Evolutionary conservation across 2,329 filamentous ascomycete genomes (phyloP), one percentile per base, ranked within the genome.

Genomic region (Arthrobotrys iridis): DNA sequence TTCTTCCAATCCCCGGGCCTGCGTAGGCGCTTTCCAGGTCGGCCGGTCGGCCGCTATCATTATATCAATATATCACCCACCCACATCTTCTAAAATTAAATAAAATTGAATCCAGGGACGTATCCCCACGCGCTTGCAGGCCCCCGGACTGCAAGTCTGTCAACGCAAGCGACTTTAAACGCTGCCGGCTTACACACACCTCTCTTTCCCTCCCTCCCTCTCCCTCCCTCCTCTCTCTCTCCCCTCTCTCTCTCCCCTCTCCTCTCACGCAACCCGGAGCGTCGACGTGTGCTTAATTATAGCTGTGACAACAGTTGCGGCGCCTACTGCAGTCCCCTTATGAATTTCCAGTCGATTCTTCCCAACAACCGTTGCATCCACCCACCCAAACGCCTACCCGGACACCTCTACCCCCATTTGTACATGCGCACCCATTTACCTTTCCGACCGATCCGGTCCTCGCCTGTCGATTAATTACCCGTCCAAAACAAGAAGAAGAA

Each of bases 251-350:
- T 1, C 40, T 20, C 40, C 2, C 40, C 1, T 15, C 4, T 28
- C 3, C 26, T 18, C 28, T 20, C 48, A 15, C 48, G n/a, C n/a
- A 35, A 40, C 33, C 22, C 6, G 10, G 4, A 58, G 30, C 3
- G 18, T 7, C 52, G 10, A 10, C 33, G n/a, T 30, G 48, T 55
- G 28, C 28, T 48, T 64, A 50, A 72, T 64, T 57, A 66, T 74
- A 73, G 70, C 40, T 74, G 70, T 62, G 46, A 74, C 70, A 63
- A 26, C 8, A 52, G 13, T 62, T 74, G 62, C 45, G 62, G 57
- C 70, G 60, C 59, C 60, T 65, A 48, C 59, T 73, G 68, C 68
- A 73, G 43, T 52, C 65, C 37, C 48, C 67, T 41, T 59, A n/a
- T 52, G 22, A 65, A 65, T 65, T 65, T 65, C 52, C 60, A 30